phyloP scores from a whole-genome alignment of 345 rosid genomes.

The Gossypium rotundifolium region DNA sequence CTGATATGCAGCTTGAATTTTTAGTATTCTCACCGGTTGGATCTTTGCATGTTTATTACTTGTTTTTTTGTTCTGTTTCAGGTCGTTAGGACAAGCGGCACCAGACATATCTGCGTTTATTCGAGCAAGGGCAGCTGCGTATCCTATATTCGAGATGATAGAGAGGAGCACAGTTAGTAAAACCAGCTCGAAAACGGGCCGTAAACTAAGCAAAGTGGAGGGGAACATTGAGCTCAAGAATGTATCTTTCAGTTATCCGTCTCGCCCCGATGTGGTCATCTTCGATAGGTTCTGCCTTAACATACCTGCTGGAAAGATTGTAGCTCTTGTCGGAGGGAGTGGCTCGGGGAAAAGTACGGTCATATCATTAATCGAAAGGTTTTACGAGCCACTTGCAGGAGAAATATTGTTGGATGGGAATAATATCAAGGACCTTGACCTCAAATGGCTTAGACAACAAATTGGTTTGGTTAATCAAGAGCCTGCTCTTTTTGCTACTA shows the following conservation, averaged over 20 bases:
- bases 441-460: slow-evolving; percentile 82
- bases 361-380: slow-evolving; percentile 80
- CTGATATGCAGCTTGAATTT: not conserved
- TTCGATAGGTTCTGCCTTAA: slow-evolving; percentile 51
- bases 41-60: not conserved
- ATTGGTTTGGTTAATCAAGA: slow-evolving; percentile 94
- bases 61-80: slow-evolving; percentile 21
- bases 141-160: slow-evolving; percentile 90
- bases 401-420: slow-evolving; percentile 59
- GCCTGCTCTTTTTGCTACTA: slow-evolving; percentile 86
- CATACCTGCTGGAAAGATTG: slow-evolving; percentile 76
- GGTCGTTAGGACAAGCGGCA: slow-evolving; percentile 90
- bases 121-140: slow-evolving; percentile 83
- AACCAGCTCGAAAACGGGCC: slow-evolving; percentile 46
- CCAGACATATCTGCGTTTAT: slow-evolving; percentile 80
- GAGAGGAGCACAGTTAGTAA: slow-evolving; percentile 64
- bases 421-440: slow-evolving; percentile 54
- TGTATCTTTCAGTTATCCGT: slow-evolving; percentile 70
- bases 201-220: slow-evolving; percentile 47
- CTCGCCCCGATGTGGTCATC: slow-evolving; percentile 70
- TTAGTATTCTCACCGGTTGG: not conserved
- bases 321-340: slow-evolving; percentile 94
- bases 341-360: slow-evolving; percentile 96
- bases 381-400: slow-evolving; percentile 78
- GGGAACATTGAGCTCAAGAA: slow-evolving; percentile 77